Percentiles rank a stretch among this genome's conserved stretches.
phyloP scores from a whole-genome alignment of 371 early-diverging fungal species.

The Mucor indicus region DNA sequence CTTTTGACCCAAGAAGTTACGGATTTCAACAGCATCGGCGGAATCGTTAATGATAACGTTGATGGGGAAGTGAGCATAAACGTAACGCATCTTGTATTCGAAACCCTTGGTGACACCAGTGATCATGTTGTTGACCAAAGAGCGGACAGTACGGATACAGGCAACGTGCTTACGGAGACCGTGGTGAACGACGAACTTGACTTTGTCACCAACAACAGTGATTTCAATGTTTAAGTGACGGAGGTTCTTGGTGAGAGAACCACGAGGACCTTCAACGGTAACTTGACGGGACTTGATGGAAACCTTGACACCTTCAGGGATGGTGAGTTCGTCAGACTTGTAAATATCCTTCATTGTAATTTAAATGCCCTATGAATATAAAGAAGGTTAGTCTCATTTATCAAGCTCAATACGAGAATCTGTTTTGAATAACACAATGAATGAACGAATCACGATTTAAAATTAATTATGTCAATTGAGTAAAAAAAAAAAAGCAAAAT shows the following conservation, averaged over 20 bases:
- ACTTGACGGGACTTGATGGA: constrained; percentile 73
- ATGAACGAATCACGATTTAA: too few relatives aligned
- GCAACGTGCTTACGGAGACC: constrained; percentile 97
- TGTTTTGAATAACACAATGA: too few relatives aligned
- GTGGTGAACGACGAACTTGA: constrained; percentile 94
- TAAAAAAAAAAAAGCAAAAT: background rate
- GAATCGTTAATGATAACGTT: constrained; percentile 88
- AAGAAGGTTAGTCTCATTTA: too few relatives aligned
- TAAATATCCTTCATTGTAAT: constrained; percentile 64
- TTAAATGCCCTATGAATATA: constrained; percentile 21
- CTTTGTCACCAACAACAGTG: constrained; percentile 60
- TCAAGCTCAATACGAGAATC: too few relatives aligned
- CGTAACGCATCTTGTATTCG: constrained; percentile 99
- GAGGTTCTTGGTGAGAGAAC: constrained; percentile 78
- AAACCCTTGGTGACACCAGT: constrained; percentile 99
- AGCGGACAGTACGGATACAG: constrained; percentile 96
- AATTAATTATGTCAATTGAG: too few relatives aligned
- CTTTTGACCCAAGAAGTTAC: constrained; percentile 99
- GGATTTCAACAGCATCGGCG: constrained; percentile 89
- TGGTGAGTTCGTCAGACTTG: constrained; percentile 75
- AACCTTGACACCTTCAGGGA: constrained; percentile 75
- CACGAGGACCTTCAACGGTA: constrained; percentile 84
- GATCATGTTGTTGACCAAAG: constrained; percentile 97
- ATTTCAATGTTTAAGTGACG: constrained; percentile 94
- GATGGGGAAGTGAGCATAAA: constrained; percentile 99